Conservation (phyloP, 768 basidiomycete species). For the Rossbeevera mucosa region DNA sequence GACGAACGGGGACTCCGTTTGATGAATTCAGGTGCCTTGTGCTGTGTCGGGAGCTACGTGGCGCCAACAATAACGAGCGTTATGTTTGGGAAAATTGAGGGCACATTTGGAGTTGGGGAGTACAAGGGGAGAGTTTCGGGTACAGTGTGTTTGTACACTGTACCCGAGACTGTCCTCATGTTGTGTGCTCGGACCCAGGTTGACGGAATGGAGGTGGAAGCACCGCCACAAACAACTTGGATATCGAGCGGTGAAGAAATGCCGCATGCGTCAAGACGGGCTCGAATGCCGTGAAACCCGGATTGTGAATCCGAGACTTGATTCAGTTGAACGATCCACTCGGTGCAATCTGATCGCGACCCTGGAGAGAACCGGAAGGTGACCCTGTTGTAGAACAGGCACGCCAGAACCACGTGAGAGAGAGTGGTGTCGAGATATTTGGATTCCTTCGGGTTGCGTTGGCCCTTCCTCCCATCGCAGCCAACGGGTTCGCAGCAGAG, state of each 20-base stretch:
- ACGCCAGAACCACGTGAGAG: constrained; percentile 24
- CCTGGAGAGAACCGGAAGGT: constrained; percentile 9
- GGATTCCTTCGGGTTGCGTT: constrained; percentile 11
- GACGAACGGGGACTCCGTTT: background rate
- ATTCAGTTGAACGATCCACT: constrained; percentile 4
- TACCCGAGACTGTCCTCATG: too few relatives aligned
- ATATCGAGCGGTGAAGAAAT: background rate
- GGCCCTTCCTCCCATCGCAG: constrained; percentile 10
- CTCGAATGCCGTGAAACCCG: constrained; percentile 3
- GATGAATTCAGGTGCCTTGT: background rate
- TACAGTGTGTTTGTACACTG: constrained; percentile 5
- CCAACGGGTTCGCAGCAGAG: constrained; percentile 8
- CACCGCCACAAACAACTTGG: constrained; percentile 11
- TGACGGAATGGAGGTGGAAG: background rate
- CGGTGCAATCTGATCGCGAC: constrained; percentile 13
- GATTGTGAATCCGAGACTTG: constrained; percentile 12
- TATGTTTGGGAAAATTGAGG: constrained; percentile 3
- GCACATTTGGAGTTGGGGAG: background rate
- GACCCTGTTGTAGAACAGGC: constrained; percentile 17
- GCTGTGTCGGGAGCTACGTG: constrained; percentile 1
- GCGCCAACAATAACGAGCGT: constrained; percentile 3
- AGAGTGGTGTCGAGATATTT: constrained; percentile 18
- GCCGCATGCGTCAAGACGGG: constrained; percentile 1
- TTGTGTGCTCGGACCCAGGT: background rate
- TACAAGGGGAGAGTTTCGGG: constrained; percentile 19